Evolutionary conservation across 2,329 filamentous ascomycete species (phyloP), one percentile per base, ranked within the genome.

Genomic region (Lecanosticta acicola): DNA sequence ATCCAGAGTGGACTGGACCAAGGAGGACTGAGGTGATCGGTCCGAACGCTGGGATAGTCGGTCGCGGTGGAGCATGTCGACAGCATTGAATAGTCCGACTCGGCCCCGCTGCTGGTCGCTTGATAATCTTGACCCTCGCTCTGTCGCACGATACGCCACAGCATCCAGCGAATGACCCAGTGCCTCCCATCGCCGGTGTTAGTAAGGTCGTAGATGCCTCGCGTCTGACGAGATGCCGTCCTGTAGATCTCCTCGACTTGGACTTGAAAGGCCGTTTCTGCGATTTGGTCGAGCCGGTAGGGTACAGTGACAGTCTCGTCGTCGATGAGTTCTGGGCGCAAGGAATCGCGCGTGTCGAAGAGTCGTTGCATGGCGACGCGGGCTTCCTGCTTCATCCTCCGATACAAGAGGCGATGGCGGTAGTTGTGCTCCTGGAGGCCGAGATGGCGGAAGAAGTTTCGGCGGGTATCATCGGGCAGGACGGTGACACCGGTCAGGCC

Each of bases 101-200:
- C 53, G 16, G 36, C 49, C 7, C 46, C 41, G 26, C 48, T 56
- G 39, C 49, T 51, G 3, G 40, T 26, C 13, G 45, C 49, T 2
- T 37, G 35, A 17, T 18, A n/a, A 14, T 45, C 46, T 11, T 35
- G 43, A 19, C 32, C 19, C 19, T 50, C 41, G 16, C 41, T 41
- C 17, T 32, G 19, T 20, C 46, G 46, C n/a, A 56, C 39, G 33
- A 54, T 48, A n/a, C 49, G 41, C 53, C 53, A 56, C 3, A 56
- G 46, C 51, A 56, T 51, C 53, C 53, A 56, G 9, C 50, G 49
- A 19, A 56, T 54, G 16, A 54, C 53, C 53, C 53, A 56, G 17
- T 56, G 53, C 4, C 38, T 42, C n/a, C 42, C 50, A 36, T 50
- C 44, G 11, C 16, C 42, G 4, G 48, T 47, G 13, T 45, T 39